These are phyloP conservation scores for Cyberlindnera nakhonratchasimensis DNA, from an alignment of 805 yeast species.

Conservation along the genomic window DNA sequence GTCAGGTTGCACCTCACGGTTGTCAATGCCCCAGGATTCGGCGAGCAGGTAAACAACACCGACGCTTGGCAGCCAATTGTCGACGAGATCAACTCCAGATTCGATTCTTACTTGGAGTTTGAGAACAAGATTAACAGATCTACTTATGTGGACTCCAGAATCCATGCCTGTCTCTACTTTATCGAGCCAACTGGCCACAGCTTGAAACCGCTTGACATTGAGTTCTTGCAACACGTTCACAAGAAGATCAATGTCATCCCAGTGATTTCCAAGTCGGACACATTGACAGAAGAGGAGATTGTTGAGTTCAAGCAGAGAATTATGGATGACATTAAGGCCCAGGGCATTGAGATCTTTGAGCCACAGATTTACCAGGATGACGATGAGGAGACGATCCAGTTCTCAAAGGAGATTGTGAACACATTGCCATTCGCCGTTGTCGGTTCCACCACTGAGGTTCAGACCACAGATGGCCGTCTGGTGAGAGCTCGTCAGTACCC, in stretches of 20 bases:
- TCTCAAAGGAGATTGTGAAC: conserved; percentile 62
- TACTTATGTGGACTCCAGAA: conserved; percentile 69
- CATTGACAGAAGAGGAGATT: conserved; percentile 85
- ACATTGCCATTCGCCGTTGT: conserved; percentile 91
- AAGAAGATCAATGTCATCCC: conserved; percentile 93
- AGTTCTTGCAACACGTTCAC: conserved; percentile 82
- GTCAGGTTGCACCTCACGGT: conserved; percentile 82
- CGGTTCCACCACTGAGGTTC: conserved; percentile 77
- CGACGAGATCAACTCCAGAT: conserved; percentile 82
- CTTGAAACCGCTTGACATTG: conserved; percentile 82
- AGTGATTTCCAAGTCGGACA: conserved; percentile 91
- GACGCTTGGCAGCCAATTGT: conserved; percentile 88
- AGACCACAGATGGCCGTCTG: conserved; percentile 64
- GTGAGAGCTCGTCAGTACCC: conserved; percentile 94
- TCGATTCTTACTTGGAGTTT: conserved; percentile 82
- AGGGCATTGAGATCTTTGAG: conserved; percentile 69
- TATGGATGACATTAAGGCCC: conserved; percentile 68
- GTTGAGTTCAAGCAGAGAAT: conserved; percentile 71
- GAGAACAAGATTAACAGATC: conserved; percentile 82
- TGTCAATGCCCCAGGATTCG: conserved; percentile 91
- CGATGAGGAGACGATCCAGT: conserved; percentile 75
- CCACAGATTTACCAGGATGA: conserved; percentile 79
- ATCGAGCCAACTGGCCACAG: conserved; percentile 97
- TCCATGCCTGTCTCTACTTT: conserved; percentile 91
- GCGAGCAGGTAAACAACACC: conserved; percentile 78